phyloP scores from a whole-genome alignment of 768 basidiomycete species.

The Dacryopinax spathularia region DNA sequence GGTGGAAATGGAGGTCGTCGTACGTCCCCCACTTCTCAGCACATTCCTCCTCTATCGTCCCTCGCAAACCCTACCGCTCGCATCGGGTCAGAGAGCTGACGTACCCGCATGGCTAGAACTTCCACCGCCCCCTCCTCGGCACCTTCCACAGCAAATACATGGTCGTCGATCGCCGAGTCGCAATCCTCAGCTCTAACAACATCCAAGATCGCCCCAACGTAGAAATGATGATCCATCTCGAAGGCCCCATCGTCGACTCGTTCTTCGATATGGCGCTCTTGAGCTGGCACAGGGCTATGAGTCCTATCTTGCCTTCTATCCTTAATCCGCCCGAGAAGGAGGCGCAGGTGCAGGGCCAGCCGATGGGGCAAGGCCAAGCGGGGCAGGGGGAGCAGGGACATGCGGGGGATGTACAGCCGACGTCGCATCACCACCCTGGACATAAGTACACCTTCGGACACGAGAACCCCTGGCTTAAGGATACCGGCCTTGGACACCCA shows the following conservation, averaged over 20 bases:
- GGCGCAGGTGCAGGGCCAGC: too few species aligned
- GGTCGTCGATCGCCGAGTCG: slow-evolving; percentile 51
- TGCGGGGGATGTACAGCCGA: too few species aligned
- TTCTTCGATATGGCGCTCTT: slow-evolving; percentile 57
- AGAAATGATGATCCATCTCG: slow-evolving; percentile 55
- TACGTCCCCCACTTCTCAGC: not conserved
- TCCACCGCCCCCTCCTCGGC: slow-evolving; percentile 37
- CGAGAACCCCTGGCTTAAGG: not conserved
- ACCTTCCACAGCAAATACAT: slow-evolving; percentile 63
- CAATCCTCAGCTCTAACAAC: slow-evolving; percentile 51
- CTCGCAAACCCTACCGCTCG: not conserved
- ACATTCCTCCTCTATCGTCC: not conserved
- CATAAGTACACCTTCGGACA: not conserved
- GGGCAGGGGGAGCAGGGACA: too few species aligned
- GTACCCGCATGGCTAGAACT: too few species aligned
- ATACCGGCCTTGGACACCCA: not conserved
- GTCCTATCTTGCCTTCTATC: slow-evolving; percentile 32
- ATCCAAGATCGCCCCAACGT: slow-evolving; percentile 42
- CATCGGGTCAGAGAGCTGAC: too few species aligned
- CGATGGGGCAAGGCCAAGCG: too few species aligned
- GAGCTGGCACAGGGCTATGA: slow-evolving; percentile 39
- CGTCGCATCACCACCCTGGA: not conserved
- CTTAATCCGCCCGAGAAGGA: slow-evolving; percentile 11
- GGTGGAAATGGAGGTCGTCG: slow-evolving; percentile 43
- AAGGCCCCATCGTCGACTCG: slow-evolving; percentile 54